Evolutionary conservation across 495 filamentous ascomycete species (phyloP).

Genomic region (Xylaria palmicola): DNA sequence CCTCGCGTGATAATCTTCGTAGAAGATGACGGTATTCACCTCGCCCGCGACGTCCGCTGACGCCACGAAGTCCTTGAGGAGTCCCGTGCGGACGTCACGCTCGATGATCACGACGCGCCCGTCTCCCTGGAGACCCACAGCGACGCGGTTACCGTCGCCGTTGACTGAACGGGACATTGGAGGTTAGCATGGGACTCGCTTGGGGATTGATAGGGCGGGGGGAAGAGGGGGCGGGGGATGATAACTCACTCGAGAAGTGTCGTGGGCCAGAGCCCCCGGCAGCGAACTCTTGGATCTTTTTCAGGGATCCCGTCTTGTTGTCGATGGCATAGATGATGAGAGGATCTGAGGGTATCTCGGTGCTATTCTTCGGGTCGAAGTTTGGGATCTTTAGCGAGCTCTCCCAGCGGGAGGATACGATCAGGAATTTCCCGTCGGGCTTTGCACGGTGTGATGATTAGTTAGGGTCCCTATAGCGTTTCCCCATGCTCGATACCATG

Average conservation of each 20-base stretch:
- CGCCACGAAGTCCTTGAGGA: constrained; percentile 52
- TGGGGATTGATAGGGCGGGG: neutral
- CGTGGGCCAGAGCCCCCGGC: constrained; percentile 62
- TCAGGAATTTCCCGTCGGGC: constrained; percentile 60
- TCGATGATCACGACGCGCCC: constrained; percentile 59
- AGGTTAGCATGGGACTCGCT: constrained; percentile 2
- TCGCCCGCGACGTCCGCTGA: constrained; percentile 48
- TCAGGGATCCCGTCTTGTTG: constrained; percentile 47
- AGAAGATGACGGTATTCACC: constrained; percentile 62
- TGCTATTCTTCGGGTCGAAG: constrained; percentile 44
- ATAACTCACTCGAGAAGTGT: constrained; percentile 51
- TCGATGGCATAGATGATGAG: constrained; percentile 49
- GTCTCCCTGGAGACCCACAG: constrained; percentile 60
- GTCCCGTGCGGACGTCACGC: constrained; percentile 55
- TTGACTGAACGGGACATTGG: constrained; percentile 43
- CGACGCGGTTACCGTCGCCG: constrained; percentile 57
- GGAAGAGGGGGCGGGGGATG: neutral
- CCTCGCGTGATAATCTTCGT: constrained; percentile 43
- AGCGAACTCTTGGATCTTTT: constrained; percentile 49
- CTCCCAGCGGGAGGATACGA: constrained; percentile 64
- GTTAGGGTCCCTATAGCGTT: neutral
- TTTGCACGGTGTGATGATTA: constrained; percentile 20
- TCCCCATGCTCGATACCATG: constrained; percentile 5
- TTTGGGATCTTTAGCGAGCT: constrained; percentile 45
- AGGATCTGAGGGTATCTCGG: constrained; percentile 44